Conservation (phyloP, 176 grass and related monocot genomes). For the Puccinellia tenuiflora region DNA sequence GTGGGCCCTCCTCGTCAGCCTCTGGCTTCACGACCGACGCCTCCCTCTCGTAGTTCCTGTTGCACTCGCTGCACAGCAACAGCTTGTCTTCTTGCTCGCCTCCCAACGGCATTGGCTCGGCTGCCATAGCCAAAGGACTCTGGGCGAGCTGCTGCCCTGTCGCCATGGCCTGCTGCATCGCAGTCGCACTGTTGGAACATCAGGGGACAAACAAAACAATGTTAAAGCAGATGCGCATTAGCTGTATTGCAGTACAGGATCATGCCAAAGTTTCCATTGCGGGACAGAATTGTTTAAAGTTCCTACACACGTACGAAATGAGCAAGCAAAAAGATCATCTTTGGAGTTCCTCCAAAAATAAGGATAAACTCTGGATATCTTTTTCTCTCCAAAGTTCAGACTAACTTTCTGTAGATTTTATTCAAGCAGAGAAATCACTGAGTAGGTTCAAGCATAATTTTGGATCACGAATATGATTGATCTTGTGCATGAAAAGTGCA, state of each 20-base stretch:
- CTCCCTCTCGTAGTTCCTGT: slow-evolving; percentile 70
- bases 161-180: slow-evolving; percentile 30
- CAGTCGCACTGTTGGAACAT: slow-evolving; percentile 17
- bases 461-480: slow-evolving; percentile 13
- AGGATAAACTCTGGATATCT: not conserved
- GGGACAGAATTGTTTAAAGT: not conserved
- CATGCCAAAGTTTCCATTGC: not conserved
- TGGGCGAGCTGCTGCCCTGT: slow-evolving; percentile 17
- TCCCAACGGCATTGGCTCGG: slow-evolving; percentile 16
- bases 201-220: slow-evolving; percentile 11
- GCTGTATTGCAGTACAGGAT: not conserved
- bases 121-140: slow-evolving; percentile 33
- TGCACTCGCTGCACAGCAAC: slow-evolving; percentile 65
- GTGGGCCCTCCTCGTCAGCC: slow-evolving; percentile 4
- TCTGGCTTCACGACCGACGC: slow-evolving; percentile 46
- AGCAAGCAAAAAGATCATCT: not conserved
- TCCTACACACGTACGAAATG: not conserved
- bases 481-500: slow-evolving; percentile 14
- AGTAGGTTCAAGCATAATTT: not conserved
- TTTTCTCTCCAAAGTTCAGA: not conserved
- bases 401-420: not conserved
- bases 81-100: slow-evolving; percentile 54
- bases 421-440: no score
- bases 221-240: slow-evolving; percentile 2
- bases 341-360: not conserved